Conservation (phyloP, 2,329 filamentous ascomycete species). For the Neofusicoccum kwambonambiense region DNA sequence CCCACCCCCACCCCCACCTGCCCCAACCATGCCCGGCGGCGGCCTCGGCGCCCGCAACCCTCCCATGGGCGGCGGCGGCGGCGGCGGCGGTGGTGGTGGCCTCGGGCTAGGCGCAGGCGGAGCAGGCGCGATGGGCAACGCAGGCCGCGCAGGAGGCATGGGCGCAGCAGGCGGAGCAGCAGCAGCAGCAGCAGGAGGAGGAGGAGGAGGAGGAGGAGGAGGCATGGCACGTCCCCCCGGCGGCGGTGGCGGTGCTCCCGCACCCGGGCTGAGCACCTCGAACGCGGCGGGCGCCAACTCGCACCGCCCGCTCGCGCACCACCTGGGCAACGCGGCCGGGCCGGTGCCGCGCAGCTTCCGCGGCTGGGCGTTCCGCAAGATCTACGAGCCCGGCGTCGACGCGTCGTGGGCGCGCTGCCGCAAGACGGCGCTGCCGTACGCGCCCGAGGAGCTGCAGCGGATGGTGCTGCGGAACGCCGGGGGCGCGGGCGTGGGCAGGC, state of each 20-base stretch:
- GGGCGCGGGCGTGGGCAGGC: background rate
- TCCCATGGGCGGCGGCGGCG: no score
- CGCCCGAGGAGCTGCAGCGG: background rate
- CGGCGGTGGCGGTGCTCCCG: background rate
- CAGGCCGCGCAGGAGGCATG: background rate
- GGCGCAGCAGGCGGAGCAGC: background rate
- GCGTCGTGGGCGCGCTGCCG: conserved; percentile 4
- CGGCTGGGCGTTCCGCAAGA: conserved; percentile 13
- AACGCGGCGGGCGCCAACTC: background rate
- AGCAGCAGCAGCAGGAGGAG: no score
- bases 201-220: no score
- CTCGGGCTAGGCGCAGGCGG: no score
- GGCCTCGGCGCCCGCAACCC: no score
- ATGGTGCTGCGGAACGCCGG: background rate
- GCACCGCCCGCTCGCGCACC: background rate
- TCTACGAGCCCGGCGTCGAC: background rate
- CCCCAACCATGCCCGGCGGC: no score
- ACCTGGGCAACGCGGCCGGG: background rate
- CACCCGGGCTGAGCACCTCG: no score
- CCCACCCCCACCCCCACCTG: no score
- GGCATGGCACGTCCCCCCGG: no score
- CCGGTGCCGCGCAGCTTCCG: background rate
- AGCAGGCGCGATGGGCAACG: no score
- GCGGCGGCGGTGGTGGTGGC: no score
- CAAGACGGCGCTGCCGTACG: conserved; percentile 1